These are phyloP conservation scores for Halophytophthora batemanensis DNA, from an alignment of 352 stramenopile species.

Conservation along the genomic window DNA sequence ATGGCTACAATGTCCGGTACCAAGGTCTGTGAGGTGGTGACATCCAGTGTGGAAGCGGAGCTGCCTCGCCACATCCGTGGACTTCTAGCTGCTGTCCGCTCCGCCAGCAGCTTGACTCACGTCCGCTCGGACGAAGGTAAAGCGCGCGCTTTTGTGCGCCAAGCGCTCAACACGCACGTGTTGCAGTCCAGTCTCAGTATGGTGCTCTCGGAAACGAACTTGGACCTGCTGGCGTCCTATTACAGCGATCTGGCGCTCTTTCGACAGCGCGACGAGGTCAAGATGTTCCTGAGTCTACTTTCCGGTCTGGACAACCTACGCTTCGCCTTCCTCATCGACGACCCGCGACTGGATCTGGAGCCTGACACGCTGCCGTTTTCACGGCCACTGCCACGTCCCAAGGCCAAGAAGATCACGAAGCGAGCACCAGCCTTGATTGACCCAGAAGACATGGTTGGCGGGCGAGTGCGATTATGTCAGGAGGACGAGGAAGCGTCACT, in stretches of 20 bases:
- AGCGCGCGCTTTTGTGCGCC: constrained; percentile 67
- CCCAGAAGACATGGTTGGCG: constrained; percentile 78
- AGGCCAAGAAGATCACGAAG: constrained; percentile 48
- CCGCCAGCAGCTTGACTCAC: constrained; percentile 55
- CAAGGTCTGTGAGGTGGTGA: constrained; percentile 63
- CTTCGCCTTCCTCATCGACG: constrained; percentile 83
- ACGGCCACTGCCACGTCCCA: constrained; percentile 49
- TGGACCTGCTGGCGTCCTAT: constrained; percentile 75
- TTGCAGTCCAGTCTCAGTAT: constrained; percentile 66
- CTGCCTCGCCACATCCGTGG: constrained; percentile 66
- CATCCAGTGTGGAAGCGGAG: constrained; percentile 66
- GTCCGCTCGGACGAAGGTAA: constrained; percentile 76
- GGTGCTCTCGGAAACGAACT: constrained; percentile 67
- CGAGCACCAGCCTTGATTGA: constrained; percentile 73
- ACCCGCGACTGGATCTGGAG: constrained; percentile 54
- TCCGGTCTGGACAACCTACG: constrained; percentile 56
- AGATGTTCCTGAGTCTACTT: constrained; percentile 71
- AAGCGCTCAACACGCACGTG: constrained; percentile 83
- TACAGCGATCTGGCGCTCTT: constrained; percentile 80
- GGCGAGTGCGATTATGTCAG: constrained; percentile 65
- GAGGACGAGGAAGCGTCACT: constrained; percentile 62
- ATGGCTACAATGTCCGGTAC: no score
- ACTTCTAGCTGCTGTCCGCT: constrained; percentile 59
- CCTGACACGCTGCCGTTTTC: constrained; percentile 76
- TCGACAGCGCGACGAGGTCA: constrained; percentile 72